phyloP scores from a whole-genome alignment of 108 stramenopile species.

The Cylindrotheca fusiformis region DNA sequence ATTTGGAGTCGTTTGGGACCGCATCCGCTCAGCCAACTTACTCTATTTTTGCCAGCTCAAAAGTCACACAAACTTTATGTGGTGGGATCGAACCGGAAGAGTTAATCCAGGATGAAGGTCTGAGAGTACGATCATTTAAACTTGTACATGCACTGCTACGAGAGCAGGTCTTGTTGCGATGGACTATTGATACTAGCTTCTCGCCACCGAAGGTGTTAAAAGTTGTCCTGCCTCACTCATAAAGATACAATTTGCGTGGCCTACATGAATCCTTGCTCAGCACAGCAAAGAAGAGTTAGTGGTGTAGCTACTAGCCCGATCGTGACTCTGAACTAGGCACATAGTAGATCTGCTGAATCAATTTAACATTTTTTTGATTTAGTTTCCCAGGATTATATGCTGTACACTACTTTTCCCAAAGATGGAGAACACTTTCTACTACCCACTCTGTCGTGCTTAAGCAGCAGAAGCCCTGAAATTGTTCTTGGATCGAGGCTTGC shows the following conservation, averaged over 20 bases:
- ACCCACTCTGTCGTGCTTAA: too few species aligned
- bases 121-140: background rate
- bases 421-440: too few species aligned
- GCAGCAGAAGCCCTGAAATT: slow-evolving; percentile 35
- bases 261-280: too few species aligned
- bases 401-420: too few species aligned
- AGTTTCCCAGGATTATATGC: too few species aligned
- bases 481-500: slow-evolving; percentile 6
- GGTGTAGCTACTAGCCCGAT: too few species aligned
- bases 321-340: too few species aligned
- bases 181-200: slow-evolving; percentile 8
- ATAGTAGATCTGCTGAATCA: too few species aligned
- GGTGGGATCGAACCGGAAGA: slow-evolving; percentile 6
- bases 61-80: slow-evolving; percentile 2
- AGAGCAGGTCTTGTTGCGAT: background rate
- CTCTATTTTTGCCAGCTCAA: background rate
- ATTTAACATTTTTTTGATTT: too few species aligned
- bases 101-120: background rate
- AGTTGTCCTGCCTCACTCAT: background rate
- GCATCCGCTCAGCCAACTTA: too few species aligned
- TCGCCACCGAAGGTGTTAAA: background rate
- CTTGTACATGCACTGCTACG: background rate
- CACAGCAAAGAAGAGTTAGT: too few species aligned
- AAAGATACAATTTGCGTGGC: too few species aligned
- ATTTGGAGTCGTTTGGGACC: background rate